Conservation (phyloP, 129 eudicot genomes). For the Dittrichia graveolens region DNA sequence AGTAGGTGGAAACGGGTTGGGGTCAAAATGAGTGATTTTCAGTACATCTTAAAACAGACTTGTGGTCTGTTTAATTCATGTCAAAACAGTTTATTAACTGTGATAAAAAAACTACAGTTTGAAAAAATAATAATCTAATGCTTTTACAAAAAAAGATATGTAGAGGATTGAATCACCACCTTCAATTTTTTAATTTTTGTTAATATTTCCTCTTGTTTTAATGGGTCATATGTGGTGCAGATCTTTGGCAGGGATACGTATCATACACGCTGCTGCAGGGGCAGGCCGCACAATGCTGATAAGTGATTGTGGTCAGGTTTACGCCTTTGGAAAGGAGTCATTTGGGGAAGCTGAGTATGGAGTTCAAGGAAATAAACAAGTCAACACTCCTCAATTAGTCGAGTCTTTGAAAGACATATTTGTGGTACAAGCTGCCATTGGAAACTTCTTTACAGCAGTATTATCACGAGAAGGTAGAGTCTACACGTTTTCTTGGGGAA, state of each 20-base stretch:
- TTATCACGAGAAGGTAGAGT: slow-evolving; percentile 91
- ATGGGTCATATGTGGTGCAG: slow-evolving; percentile 42
- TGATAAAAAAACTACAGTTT: not conserved
- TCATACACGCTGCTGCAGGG: slow-evolving; percentile 96
- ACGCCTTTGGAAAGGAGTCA: slow-evolving; percentile 88
- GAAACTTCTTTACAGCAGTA: slow-evolving; percentile 90
- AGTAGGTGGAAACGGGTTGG: not conserved
- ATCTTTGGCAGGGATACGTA: slow-evolving; percentile 77
- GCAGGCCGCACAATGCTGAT: slow-evolving; percentile 91
- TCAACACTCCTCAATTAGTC: slow-evolving; percentile 70
- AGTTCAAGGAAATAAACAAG: slow-evolving; percentile 70
- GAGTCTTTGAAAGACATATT: slow-evolving; percentile 87
- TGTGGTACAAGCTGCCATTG: slow-evolving; percentile 96
- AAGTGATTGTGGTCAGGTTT: slow-evolving; percentile 80
- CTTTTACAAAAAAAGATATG: not conserved
- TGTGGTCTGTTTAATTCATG: not conserved
- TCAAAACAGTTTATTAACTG: not conserved
- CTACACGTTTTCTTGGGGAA: slow-evolving; percentile 95
- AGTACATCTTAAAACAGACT: not conserved
- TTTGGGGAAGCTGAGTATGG: slow-evolving; percentile 90
- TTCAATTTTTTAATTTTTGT: no score
- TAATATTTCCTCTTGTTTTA: no score
- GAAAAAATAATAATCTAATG: not conserved
- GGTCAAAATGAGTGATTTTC: not conserved
- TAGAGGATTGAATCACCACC: slow-evolving; percentile 1